These are phyloP conservation scores for Zygotorulaspora danielsina DNA, from an alignment of 805 yeast species.

Conservation along the genomic window DNA sequence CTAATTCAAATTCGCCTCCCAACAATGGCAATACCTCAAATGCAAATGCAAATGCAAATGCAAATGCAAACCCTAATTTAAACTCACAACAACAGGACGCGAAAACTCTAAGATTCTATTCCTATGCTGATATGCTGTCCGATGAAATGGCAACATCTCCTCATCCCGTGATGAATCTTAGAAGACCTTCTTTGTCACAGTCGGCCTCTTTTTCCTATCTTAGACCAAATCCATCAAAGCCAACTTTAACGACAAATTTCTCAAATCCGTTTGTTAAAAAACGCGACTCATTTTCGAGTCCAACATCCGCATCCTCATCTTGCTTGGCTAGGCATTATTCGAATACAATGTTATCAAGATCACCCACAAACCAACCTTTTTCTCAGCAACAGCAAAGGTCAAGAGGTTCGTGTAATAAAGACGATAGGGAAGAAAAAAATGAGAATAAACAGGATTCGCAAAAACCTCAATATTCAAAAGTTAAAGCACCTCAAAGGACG, in stretches of 20 bases:
- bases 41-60: background rate
- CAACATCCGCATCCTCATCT: slow-evolving; percentile 7
- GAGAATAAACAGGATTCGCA: background rate
- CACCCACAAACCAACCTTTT: slow-evolving; percentile 19
- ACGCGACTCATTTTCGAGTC: slow-evolving; percentile 14
- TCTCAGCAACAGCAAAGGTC: slow-evolving; percentile 10
- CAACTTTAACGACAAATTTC: slow-evolving; percentile 12
- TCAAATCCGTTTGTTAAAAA: slow-evolving; percentile 24
- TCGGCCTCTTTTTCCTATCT: slow-evolving; percentile 37
- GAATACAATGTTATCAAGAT: slow-evolving; percentile 17
- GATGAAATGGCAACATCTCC: slow-evolving; percentile 49
- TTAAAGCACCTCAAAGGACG: background rate
- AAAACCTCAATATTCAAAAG: background rate
- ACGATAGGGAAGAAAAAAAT: background rate
- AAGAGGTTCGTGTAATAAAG: slow-evolving; percentile 2
- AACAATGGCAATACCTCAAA: slow-evolving; percentile 10
- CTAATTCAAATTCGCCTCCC: slow-evolving; percentile 12
- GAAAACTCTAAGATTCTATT: slow-evolving; percentile 48
- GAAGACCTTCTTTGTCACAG: slow-evolving; percentile 56
- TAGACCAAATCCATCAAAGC: slow-evolving; percentile 20
- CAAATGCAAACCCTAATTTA: slow-evolving; percentile 8
- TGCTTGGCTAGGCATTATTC: slow-evolving; percentile 15
- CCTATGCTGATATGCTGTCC: slow-evolving; percentile 74
- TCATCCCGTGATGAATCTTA: slow-evolving; percentile 31
- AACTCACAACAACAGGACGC: slow-evolving; percentile 23